Percentiles rank a stretch among this genome's conserved stretches.
phyloP scores from a whole-genome alignment of 2,329 filamentous ascomycete genomes.

The Colletotrichum orchidophilum region DNA sequence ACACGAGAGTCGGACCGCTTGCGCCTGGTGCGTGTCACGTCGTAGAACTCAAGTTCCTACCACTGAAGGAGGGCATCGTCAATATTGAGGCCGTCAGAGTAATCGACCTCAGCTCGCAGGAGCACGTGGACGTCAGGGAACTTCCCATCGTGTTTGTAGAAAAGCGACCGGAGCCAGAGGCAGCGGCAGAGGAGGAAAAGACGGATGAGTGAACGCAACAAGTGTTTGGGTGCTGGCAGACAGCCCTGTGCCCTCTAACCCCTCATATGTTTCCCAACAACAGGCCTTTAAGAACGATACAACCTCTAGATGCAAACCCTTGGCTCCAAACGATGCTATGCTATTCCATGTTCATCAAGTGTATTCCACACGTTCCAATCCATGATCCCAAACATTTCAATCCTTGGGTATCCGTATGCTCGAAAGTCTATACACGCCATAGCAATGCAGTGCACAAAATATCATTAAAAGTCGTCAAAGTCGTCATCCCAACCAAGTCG shows the following conservation, averaged over 20 bases:
- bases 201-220: slow-evolving; percentile 6
- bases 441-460: slow-evolving; percentile 22
- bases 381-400: slow-evolving; percentile 4
- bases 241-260: not conserved
- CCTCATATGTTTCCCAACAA: not conserved
- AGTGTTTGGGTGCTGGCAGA: not conserved
- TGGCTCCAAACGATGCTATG: slow-evolving; percentile 14
- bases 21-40: slow-evolving; percentile 78
- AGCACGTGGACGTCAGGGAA: slow-evolving; percentile 81
- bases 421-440: slow-evolving; percentile 33
- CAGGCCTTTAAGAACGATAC: slow-evolving; percentile 1
- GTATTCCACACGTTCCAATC: not conserved
- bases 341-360: slow-evolving; percentile 27
- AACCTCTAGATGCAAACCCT: not conserved
- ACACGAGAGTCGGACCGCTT: slow-evolving; percentile 77
- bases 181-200: slow-evolving; percentile 11
- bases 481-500: slow-evolving; percentile 68
- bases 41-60: slow-evolving; percentile 76
- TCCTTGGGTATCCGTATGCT: slow-evolving; percentile 27
- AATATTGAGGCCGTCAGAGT: slow-evolving; percentile 78
- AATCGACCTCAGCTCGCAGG: slow-evolving; percentile 77
- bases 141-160: slow-evolving; percentile 74
- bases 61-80: slow-evolving; percentile 72
- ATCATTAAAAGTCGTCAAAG: slow-evolving; percentile 55
- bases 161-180: slow-evolving; percentile 20